These are phyloP conservation scores for Aureobasidium sp. DNA, from an alignment of 2,329 filamentous ascomycete genomes.

Conservation along the genomic window DNA sequence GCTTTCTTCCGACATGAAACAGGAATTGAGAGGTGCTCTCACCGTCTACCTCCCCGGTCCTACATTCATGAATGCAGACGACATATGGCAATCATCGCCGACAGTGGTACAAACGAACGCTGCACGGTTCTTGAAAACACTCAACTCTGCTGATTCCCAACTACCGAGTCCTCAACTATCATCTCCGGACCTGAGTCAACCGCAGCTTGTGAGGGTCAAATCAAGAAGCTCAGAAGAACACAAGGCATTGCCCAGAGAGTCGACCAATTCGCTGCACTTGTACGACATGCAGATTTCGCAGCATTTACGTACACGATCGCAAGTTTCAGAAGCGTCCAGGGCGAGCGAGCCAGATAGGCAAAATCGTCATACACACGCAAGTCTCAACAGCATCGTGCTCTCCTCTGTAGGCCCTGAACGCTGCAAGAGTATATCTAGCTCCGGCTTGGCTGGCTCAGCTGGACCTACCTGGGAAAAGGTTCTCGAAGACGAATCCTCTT, in stretches of 20 bases:
- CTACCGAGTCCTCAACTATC: background rate
- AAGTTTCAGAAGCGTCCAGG: conserved; percentile 27
- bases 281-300: conserved; percentile 40
- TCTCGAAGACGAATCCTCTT: conserved; percentile 28
- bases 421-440: conserved; percentile 18
- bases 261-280: conserved; percentile 30
- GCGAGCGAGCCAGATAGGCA: background rate
- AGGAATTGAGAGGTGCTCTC: background rate
- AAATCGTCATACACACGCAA: background rate
- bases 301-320: conserved; percentile 38
- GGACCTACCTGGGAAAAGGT: conserved; percentile 36
- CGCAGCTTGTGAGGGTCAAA: background rate
- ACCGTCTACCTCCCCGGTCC: background rate
- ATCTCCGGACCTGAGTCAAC: background rate
- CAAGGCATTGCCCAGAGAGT: background rate
- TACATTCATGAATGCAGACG: background rate
- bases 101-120: background rate
- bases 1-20: background rate
- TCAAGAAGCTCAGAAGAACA: background rate
- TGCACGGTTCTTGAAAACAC: background rate
- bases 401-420: conserved; percentile 16
- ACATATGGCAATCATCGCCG: background rate
- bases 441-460: conserved; percentile 30
- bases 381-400: conserved; percentile 23
- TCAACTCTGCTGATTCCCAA: background rate